Percentiles rank a stretch among this genome's conserved stretches.
phyloP scores from a whole-genome alignment of 495 filamentous ascomycete species.

The Thermothielavioides terrestris region DNA sequence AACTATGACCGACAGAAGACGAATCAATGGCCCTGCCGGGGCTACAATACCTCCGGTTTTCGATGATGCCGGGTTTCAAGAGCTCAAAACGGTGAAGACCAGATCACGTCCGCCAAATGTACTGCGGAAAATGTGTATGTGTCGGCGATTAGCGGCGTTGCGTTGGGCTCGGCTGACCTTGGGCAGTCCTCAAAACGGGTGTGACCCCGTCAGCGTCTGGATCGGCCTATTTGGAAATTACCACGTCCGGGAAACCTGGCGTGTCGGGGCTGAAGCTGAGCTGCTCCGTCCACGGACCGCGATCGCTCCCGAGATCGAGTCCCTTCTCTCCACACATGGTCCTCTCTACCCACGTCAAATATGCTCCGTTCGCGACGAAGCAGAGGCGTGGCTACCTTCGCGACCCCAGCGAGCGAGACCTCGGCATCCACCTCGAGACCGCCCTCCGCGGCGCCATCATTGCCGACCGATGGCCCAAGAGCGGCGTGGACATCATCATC shows the following conservation, averaged over 20 bases:
- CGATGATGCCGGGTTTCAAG: conserved; percentile 33
- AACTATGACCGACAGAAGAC: conserved; percentile 76
- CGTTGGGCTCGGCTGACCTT: conserved; percentile 10
- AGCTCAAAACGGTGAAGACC: conserved; percentile 39
- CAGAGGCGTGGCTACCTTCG: conserved; percentile 79
- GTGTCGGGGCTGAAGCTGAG: conserved; percentile 72
- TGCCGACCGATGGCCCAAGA: conserved; percentile 92
- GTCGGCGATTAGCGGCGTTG: not conserved
- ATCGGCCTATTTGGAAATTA: conserved; percentile 87
- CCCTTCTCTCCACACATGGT: conserved; percentile 85
- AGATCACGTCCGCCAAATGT: conserved; percentile 45
- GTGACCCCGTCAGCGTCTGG: conserved; percentile 89
- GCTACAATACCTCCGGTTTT: conserved; percentile 71
- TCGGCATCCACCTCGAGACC: conserved; percentile 83
- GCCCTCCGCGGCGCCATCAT: conserved; percentile 84
- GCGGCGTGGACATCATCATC: conserved; percentile 82
- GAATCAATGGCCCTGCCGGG: conserved; percentile 79
- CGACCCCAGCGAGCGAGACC: conserved; percentile 77
- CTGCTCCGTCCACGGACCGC: conserved; percentile 87
- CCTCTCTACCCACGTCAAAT: conserved; percentile 87
- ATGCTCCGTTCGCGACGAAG: conserved; percentile 82
- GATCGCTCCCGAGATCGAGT: conserved; percentile 79
- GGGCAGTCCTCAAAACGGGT: conserved; percentile 76
- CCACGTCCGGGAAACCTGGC: conserved; percentile 43
- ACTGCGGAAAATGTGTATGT: conserved; percentile 77